Base-by-base conservation (phyloP, 192 early-diverging fungal species). In the Phycomyces blakesleeanus region DNA sequence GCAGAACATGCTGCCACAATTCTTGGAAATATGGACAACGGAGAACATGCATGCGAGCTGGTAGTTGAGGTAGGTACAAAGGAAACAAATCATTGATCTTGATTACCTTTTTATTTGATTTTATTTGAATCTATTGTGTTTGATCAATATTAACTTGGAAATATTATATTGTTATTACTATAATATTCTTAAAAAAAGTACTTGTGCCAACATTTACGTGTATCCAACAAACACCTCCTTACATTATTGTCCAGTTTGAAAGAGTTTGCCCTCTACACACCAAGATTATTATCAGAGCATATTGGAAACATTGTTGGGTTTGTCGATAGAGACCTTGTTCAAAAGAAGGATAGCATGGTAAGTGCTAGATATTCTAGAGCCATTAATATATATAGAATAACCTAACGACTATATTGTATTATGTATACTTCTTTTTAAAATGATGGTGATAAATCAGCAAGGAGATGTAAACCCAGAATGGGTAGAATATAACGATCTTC, bases 1-100 rank as follows among this genome's bases (percentile, higher is more conserved):
- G 88, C 90, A 0, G 88, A 86, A 37, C 67, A 91, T 68, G 89
- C 94, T 0, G 75, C 84, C 11, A 81, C 85, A 12, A 68, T 96
- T 53, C 69, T 95, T 12, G 79, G 86, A 4, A 85, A 89, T 57
- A 73, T 87, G 49, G 55, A 68, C 0, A 64, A 87, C 1, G 70
- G 71, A 15, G 70, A 80, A 12, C 42, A 59, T 3, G 71, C 78
- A 38, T 86, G 84, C 55, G 66, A 51, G 9, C 73, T 73, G 5
- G 55, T 93, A 59, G 69, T 81, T 2, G 61, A 89, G 51, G 82
- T 80, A 57, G 26, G 24, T 40, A 14, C 34, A 29, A 15, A 6
- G 72, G 64, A 68, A 55, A 7, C 29, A 34, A 34, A 5, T 34
- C 29, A 7, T 34, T 2, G 7, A 34, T 34, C 29, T 2, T 5